A percentile compares a stretch with the other conserved stretches of the same genome.
Conservation (phyloP, 2,329 filamentous ascomycete species). For the Colletotrichum spinosum region DNA sequence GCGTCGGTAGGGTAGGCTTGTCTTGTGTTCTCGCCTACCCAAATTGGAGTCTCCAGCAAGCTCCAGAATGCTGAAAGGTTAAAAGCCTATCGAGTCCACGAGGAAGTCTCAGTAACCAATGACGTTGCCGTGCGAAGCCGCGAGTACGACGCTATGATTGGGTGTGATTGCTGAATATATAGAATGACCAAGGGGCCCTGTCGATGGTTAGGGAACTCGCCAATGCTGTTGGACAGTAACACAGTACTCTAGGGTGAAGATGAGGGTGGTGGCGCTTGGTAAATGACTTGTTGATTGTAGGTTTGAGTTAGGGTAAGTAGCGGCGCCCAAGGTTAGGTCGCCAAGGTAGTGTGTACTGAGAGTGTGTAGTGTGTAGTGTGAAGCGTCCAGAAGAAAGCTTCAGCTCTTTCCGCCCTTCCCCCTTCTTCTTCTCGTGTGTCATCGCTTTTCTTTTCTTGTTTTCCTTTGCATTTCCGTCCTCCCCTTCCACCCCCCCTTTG, state of each 20-base stretch:
- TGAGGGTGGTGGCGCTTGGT: constrained; percentile 17
- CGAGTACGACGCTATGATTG: constrained; percentile 15
- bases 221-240: too few species aligned
- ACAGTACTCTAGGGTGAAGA: neutral
- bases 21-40: neutral
- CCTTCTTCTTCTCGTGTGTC: neutral
- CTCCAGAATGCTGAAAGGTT: constrained; percentile 26
- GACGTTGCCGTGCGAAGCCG: neutral
- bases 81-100: constrained; percentile 14
- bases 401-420: neutral
- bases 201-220: neutral
- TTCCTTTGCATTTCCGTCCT: neutral
- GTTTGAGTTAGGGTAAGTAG: constrained; percentile 19
- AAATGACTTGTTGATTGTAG: neutral
- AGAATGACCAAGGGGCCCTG: constrained; percentile 17
- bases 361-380: too few species aligned
- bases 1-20: too few species aligned
- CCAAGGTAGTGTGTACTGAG: too few species aligned
- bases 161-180: constrained; percentile 11
- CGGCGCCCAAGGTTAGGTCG: neutral
- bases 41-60: constrained; percentile 22
- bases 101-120: constrained; percentile 12
- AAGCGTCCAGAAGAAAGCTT: neutral
- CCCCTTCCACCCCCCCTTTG: neutral
- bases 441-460: neutral